phyloP scores from a whole-genome alignment of 306 rosid species.

The Glycine latifolia region DNA sequence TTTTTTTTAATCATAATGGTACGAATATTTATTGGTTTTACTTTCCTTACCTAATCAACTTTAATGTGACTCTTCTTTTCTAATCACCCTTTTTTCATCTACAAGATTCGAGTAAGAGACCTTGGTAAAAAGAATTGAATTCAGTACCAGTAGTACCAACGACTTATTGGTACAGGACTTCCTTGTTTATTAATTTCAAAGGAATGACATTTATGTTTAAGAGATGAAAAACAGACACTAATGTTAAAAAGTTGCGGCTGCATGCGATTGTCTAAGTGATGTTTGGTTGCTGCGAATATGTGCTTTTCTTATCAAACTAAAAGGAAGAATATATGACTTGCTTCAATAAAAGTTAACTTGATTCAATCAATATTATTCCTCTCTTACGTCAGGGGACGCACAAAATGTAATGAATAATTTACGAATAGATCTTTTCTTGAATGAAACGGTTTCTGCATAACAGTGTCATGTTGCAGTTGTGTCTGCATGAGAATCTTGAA shows the following conservation, averaged over 20 bases:
- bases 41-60: too few species aligned
- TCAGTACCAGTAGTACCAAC: too few species aligned
- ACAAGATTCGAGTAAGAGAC: too few species aligned
- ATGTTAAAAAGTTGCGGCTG: background rate
- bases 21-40: too few species aligned
- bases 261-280: background rate
- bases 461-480: background rate
- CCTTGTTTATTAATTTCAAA: constrained; percentile 33
- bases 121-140: too few species aligned
- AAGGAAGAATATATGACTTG: constrained; percentile 34
- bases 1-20: too few species aligned
- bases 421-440: background rate
- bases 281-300: constrained; percentile 52
- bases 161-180: background rate
- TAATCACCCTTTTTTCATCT: too few species aligned
- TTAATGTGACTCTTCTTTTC: too few species aligned
- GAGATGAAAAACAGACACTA: background rate
- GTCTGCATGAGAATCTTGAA: background rate
- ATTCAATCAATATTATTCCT: constrained; percentile 48
- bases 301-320: constrained; percentile 57
- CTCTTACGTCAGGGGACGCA: constrained; percentile 2
- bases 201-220: constrained; percentile 13
- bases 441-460: background rate
- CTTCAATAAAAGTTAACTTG: background rate
- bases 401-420: background rate